Evolutionary conservation across 805 yeast species (phyloP).

Genomic region (Spathaspora hagerdaliae): DNA sequence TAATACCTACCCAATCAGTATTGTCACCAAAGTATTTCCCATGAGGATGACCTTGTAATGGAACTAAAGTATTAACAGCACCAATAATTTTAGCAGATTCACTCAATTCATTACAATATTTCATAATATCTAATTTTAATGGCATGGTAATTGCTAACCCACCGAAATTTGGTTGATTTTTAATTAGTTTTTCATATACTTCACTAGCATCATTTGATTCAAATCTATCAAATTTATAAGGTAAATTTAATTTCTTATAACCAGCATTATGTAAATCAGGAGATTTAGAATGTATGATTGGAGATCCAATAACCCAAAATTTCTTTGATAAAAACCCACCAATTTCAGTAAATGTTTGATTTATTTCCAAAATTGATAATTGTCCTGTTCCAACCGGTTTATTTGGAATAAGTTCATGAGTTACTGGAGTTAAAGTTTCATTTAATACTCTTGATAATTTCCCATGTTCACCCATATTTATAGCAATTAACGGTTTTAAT

Average conservation of each 20-base stretch:
- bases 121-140: conserved; percentile 74
- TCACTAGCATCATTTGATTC: conserved; percentile 63
- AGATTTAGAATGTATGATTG: conserved; percentile 83
- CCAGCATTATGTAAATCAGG: conserved; percentile 84
- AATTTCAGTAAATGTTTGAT: conserved; percentile 49
- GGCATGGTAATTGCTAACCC: conserved; percentile 98
- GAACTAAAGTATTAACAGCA: conserved; percentile 86
- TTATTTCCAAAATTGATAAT: conserved; percentile 61
- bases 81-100: conserved; percentile 83
- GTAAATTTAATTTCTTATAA: conserved; percentile 70
- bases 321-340: conserved; percentile 60
- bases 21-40: conserved; percentile 72
- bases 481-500: conserved; percentile 68
- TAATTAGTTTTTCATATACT: conserved; percentile 51
- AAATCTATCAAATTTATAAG: conserved; percentile 61
- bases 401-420: conserved; percentile 62
- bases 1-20: conserved; percentile 94
- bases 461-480: conserved; percentile 76
- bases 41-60: conserved; percentile 25
- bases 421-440: conserved; percentile 75
- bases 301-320: conserved; percentile 76
- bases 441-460: conserved; percentile 78
- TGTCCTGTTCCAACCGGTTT: conserved; percentile 68
- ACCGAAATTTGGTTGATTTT: conserved; percentile 56
- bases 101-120: conserved; percentile 59